phyloP scores from a whole-genome alignment of 306 rosid species.

The Calophaca sinica region DNA sequence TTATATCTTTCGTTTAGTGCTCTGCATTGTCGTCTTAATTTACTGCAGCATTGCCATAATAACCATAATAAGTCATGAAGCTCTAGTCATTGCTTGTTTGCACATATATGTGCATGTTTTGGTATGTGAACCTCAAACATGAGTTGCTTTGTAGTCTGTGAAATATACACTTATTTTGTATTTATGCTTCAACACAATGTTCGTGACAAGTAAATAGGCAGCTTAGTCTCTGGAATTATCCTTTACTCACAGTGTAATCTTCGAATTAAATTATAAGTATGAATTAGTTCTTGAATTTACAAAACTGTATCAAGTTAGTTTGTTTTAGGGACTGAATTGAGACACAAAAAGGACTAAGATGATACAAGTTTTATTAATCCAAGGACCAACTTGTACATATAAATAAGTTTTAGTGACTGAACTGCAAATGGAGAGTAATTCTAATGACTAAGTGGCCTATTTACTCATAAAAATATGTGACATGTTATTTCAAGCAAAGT shows the following conservation, averaged over 20 bases:
- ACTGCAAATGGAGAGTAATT: background rate
- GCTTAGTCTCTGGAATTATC: background rate
- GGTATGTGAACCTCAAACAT: background rate
- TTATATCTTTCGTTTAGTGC: constrained; percentile 23
- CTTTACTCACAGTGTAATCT: background rate
- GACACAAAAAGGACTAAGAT: background rate
- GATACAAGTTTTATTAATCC: no score
- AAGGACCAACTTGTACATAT: background rate
- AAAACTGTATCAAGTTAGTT: background rate
- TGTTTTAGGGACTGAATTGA: background rate
- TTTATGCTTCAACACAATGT: background rate
- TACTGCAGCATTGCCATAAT: background rate
- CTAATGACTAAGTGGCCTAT: background rate
- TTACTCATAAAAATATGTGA: no score
- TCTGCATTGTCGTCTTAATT: background rate
- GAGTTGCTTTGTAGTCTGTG: background rate
- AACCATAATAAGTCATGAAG: no score
- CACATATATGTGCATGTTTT: background rate
- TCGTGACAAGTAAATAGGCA: background rate
- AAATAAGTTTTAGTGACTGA: background rate
- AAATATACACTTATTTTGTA: background rate
- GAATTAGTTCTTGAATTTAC: background rate
- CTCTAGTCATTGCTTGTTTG: background rate
- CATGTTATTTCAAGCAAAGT: no score
- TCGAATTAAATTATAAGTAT: background rate